Evolutionary conservation across 208 protist genomes (phyloP), one percentile per base, ranked within the genome.

Genomic region (Wallacemonas sp.): DNA sequence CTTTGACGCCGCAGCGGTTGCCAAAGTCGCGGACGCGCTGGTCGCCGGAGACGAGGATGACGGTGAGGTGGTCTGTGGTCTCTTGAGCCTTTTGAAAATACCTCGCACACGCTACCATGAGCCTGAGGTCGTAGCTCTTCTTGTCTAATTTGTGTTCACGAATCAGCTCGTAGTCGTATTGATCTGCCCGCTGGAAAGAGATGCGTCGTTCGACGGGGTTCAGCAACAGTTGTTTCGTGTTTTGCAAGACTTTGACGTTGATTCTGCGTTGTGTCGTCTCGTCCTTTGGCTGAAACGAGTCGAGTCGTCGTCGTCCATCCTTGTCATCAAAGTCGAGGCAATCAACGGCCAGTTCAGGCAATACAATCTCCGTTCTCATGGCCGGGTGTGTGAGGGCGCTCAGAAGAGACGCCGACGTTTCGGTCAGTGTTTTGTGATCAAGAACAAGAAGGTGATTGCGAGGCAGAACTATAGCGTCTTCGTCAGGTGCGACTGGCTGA

Each of bases 281-380:
- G 27, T 12, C n/a, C 3, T 2, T 0, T 19, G 22, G 10, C 27
- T 26, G 17, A 13, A 27, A 37, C 45, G 8, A 15, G 32, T 38
- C 34, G 21, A 19, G 46, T 21, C 27, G 10, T 3, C 34, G 46
- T 37, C 52, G 36, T 37, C 50, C 58, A 0, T 2, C 27, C 63
- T 70, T 76, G 3, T 48, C 55, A 32, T 73, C 48, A 3, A 17
- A 6, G 38, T 76, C 70, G 41, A 77, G 67, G 48, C 53, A 71
- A 46, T 73, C 61, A 8, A 73, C 45, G 8, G 36, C 65, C 13
- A 81, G 52, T 63, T 76, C 69, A 0, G 65, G 65, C 30, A 72
- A 53, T 5, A 73, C 44, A 1, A 68, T 24, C 0, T 10, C 8
- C 48, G 66, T 76, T 2, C 30, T 30, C 5, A 55, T 65, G 17